phyloP scores from a whole-genome alignment of 768 basidiomycete species.

The Zangia roseola region DNA sequence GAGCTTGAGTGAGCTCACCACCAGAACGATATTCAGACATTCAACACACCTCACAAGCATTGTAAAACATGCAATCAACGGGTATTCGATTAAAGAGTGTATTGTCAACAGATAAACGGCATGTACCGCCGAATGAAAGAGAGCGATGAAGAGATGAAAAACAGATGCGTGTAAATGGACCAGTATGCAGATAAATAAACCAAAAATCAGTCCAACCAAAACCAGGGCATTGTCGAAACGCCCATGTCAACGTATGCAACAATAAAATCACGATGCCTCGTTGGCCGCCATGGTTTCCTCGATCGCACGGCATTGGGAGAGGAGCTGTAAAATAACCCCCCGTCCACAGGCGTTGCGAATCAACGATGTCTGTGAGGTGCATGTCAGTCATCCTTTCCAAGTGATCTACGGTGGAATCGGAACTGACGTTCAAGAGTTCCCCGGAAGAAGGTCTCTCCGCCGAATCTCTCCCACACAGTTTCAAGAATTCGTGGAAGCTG shows the following conservation, averaged over 20 bases:
- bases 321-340: conserved; percentile 61
- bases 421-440: conserved; percentile 57
- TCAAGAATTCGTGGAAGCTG: conserved; percentile 71
- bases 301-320: conserved; percentile 65
- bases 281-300: conserved; percentile 43
- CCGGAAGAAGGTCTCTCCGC: conserved; percentile 52
- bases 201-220: not conserved
- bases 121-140: no score
- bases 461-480: conserved; percentile 61
- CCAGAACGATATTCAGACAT: no score
- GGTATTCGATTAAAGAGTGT: no score
- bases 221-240: not conserved
- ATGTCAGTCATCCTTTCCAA: conserved; percentile 5
- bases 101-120: no score
- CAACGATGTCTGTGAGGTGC: conserved; percentile 50
- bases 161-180: no score
- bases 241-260: no score
- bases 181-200: not conserved
- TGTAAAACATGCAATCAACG: no score
- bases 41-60: no score
- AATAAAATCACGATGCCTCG: conserved; percentile 7
- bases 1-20: no score
- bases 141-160: no score
- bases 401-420: not conserved
- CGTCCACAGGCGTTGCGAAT: conserved; percentile 69